Evolutionary conservation across 306 rosid genomes (phyloP), one percentile per base, ranked within the genome.

Genomic region (Dryas octopetala): DNA sequence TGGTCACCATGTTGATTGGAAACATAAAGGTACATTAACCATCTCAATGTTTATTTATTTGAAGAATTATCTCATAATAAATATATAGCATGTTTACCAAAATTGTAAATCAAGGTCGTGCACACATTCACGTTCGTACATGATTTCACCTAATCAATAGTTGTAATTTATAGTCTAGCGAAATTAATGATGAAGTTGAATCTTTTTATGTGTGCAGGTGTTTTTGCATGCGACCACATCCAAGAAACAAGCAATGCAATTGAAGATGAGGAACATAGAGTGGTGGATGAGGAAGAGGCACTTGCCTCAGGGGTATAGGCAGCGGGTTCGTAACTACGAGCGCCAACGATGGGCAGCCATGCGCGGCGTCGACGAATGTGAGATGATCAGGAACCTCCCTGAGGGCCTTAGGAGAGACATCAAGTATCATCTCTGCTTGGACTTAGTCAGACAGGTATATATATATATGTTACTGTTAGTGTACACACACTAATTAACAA

Each of bases 271-370:
- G 77, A 92, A 92, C 81, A 69, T 95, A 5, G 98, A 95, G 73
- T 91, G 97, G 98, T 91, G 97, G 98, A 91, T 95, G 98, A 86
- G 87, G 79, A 92, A 90, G 82, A 86, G 97, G 86, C 81, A 54
- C 0, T 78, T 95, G 84, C 98, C 98, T 3, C 83, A 71, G 45
- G 91, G 83, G 14, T 91, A 87, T 32, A 50, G 93, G 67, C 98
- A 95, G 32, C 88, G 97, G 1, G 98, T 95, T 63, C 89, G 96
- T 1, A 91, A 78, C 88, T 95, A 89, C 26, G 98, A 95, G 83
- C 80, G 97, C 15, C 97, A 91, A 45, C 76, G 89, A 9, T 95
- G 97, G 98, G 97, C 98, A 0, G 96, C 98, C 0, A 92, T 75
- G 91, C 97, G 97, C 0, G 97, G 98, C 0, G 98, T 95, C 1